Base-by-base conservation (phyloP, 441 rosid species). In the Heliophila coronopifolia region DNA sequence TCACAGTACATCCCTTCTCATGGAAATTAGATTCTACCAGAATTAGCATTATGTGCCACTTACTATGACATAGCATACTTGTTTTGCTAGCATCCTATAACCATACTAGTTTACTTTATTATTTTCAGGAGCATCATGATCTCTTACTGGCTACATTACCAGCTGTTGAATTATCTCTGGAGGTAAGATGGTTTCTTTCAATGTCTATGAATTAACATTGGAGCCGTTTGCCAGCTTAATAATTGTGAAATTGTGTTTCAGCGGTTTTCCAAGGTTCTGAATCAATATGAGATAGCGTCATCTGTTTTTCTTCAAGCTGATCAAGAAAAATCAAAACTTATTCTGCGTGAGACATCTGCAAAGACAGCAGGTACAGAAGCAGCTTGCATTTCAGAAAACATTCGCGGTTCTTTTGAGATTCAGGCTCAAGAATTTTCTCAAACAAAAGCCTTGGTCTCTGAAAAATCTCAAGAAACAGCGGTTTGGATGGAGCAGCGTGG, bases 401-500 rank as follows among this genome's bases (percentile, higher is more conserved):
- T 65, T 43, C 74, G 72, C 28, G 76, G 81, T 30, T 76, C 84
- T 45, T 83, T 75, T 80, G 99, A 85, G 75, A 66, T 71, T 75
- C 83, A 81, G 50, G 90, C 84, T 74, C 81, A 72, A 57, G 99
- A 92, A 73, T 88, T 75, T 69, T 65, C 93, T 69, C 89, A 78
- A 70, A 94, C 89, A 67, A 85, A 83, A 71, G 77, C 84, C 25
- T 30, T 71, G 50, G 78, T 84, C 37, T 57, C 80, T 56, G 95
- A 85, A 67, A 92, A 78, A 77, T 94, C 99, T 66, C 88, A 85
- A 73, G 95, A 85, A 71, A 81, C 94, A 64, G 70, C 84, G 51
- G 68, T 73, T 46, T 88, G 97, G 99, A 72, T 92, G 49, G 97
- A 92, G 63, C 86, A 83, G 72, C 97, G 73, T 73, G 89, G 87